Conservation (phyloP, 169 alveolate species). For the Perkinsus chesapeaki region DNA sequence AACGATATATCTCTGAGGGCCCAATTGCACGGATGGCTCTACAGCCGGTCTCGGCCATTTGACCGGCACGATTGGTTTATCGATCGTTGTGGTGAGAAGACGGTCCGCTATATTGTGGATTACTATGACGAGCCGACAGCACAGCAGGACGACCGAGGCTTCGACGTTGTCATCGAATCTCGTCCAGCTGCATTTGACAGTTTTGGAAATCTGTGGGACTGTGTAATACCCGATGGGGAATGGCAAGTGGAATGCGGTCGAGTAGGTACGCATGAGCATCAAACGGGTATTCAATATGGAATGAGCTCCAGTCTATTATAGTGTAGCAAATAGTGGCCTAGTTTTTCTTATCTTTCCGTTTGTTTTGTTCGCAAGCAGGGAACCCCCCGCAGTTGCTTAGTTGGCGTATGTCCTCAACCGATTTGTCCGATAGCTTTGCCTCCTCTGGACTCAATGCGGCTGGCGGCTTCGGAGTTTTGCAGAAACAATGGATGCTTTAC, state of each 20-base stretch:
- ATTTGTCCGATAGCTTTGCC: background rate
- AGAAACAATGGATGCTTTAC: background rate
- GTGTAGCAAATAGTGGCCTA: no score
- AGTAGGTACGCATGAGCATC: background rate
- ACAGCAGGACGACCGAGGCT: constrained; percentile 26
- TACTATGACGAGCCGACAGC: constrained; percentile 64
- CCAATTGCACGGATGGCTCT: constrained; percentile 10
- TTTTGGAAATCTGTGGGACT: constrained; percentile 44
- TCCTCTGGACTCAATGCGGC: background rate
- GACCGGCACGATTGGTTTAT: constrained; percentile 75
- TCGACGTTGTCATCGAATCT: constrained; percentile 51
- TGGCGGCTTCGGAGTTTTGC: background rate
- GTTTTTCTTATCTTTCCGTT: background rate
- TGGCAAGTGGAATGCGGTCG: background rate
- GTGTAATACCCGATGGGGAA: background rate
- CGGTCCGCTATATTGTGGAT: constrained; percentile 64
- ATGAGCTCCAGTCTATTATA: background rate
- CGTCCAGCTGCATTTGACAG: constrained; percentile 57
- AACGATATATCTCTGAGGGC: constrained; percentile 53
- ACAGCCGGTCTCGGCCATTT: constrained; percentile 58
- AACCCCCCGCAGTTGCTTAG: no score
- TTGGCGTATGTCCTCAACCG: background rate
- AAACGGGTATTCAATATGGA: background rate
- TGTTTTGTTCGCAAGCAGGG: background rate
- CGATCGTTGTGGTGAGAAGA: constrained; percentile 54